Evolutionary conservation across 192 early-diverging fungal species (phyloP), one percentile per base, ranked within the genome.

Genomic region (Linnemannia zychae): DNA sequence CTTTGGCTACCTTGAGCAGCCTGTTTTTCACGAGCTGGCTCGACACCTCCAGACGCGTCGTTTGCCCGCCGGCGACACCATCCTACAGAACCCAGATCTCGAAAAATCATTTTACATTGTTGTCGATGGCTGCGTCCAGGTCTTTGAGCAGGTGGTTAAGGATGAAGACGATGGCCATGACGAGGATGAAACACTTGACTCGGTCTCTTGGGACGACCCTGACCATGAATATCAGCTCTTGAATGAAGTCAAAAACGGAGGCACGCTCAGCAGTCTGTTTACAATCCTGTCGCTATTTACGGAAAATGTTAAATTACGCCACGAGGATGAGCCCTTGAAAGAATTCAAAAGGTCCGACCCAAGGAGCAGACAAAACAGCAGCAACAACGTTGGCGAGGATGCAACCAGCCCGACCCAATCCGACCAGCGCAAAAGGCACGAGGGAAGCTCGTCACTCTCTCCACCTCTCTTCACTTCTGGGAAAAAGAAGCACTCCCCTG

Each of bases 1-100:
- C 12, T 99, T 99, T 93, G 98, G 98, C 0, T 99, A 98, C 84
- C 92, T 99, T 17, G 99, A 99, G 68, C 91, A 96, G 76, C 96
- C 96, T 1, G 97, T 99, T 11, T 98, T 99, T 86, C 96, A 96
- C 86, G 99, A 99, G 86, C 92, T 99, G 22, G 95, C 96, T 22
- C 88, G 96, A 48, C 96, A 98, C 79, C 89, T 98, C 67, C 96
- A 97, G 86, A 96, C 95, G 0, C 92, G 93, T 28, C 89, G 92
- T 28, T 76, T 95, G 63, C 84, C 94, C 57, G 93, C 94, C 0
- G 96, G 95, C 16, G 95, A 96, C 75, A 93, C 92, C 40, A 91
- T 96, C 82, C 93, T 95, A 79, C 84, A 89, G 48, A 86, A 84
- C 49, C 90, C 90, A 0, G 95, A 96, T 36, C 92, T 94, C 68